These are phyloP conservation scores for Scheffersomyces stambukii DNA, from an alignment of 1,139 yeast species.

Conservation along the genomic window DNA sequence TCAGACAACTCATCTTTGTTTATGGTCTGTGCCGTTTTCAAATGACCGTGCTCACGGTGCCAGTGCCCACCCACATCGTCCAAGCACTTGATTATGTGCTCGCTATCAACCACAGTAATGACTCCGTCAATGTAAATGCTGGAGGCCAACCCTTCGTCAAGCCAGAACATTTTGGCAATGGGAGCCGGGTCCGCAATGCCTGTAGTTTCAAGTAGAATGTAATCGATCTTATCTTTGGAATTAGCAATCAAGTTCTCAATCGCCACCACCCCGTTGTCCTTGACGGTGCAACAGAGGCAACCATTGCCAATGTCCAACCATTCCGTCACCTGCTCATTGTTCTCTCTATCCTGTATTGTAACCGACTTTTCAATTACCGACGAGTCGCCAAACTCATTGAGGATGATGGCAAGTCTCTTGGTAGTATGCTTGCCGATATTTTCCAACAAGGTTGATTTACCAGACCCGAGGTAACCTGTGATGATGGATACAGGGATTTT, in stretches of 20 bases:
- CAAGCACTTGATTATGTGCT: constrained; percentile 61
- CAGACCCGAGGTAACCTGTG: constrained; percentile 94
- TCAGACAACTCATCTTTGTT: constrained; percentile 17
- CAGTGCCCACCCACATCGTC: constrained; percentile 64
- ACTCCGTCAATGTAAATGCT: constrained; percentile 90
- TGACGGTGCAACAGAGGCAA: constrained; percentile 93
- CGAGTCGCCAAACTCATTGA: constrained; percentile 89
- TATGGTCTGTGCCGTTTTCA: constrained; percentile 17
- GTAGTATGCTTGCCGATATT: constrained; percentile 65
- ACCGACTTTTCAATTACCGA: constrained; percentile 85
- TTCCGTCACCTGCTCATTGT: constrained; percentile 64
- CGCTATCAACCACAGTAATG: constrained; percentile 83
- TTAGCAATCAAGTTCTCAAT: constrained; percentile 81
- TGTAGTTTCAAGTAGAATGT: constrained; percentile 86
- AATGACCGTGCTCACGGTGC: constrained; percentile 41
- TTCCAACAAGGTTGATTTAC: constrained; percentile 83
- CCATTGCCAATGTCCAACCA: constrained; percentile 98
- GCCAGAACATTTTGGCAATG: constrained; percentile 95
- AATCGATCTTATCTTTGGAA: constrained; percentile 73
- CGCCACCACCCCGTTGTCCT: constrained; percentile 91
- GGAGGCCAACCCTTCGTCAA: constrained; percentile 82
- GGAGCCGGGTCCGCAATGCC: constrained; percentile 99
- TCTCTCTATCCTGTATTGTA: constrained; percentile 69
- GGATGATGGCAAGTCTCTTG: constrained; percentile 77
- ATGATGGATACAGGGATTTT: constrained; percentile 89